Evolutionary conservation across 495 filamentous ascomycete species (phyloP).

Genomic region (Lentithecium fluviatile): DNA sequence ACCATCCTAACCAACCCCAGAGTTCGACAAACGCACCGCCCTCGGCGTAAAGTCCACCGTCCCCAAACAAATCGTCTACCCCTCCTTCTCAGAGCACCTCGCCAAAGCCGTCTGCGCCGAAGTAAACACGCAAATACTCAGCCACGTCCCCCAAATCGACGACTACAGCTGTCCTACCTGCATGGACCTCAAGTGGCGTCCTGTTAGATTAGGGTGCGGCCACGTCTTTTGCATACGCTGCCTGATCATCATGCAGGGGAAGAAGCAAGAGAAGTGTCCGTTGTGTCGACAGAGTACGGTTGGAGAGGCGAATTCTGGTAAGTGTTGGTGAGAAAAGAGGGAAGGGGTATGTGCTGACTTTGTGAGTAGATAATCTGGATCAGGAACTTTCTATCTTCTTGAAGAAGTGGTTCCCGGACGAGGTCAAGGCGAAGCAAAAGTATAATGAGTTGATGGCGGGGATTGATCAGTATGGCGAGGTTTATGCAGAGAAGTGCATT

Average conservation of each 20-base stretch:
- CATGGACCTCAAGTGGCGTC: conserved; percentile 63
- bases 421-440: conserved; percentile 62
- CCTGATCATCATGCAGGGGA: conserved; percentile 66
- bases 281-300: conserved; percentile 64
- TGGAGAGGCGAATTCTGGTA: conserved; percentile 57
- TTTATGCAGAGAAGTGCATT: conserved; percentile 43
- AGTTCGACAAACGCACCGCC: conserved; percentile 77
- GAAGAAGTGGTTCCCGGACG: conserved; percentile 67
- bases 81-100: conserved; percentile 55
- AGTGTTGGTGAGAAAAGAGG: conserved; percentile 24
- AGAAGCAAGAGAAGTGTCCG: conserved; percentile 59
- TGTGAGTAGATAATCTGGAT: conserved; percentile 58
- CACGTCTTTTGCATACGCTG: conserved; percentile 74
- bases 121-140: conserved; percentile 61
- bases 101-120: conserved; percentile 66
- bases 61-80: conserved; percentile 51
- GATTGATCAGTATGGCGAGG: conserved; percentile 54
- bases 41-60: conserved; percentile 58
- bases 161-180: conserved; percentile 77
- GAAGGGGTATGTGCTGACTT: neutral
- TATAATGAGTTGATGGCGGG: conserved; percentile 56
- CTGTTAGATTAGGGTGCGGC: conserved; percentile 61
- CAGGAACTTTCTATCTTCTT: conserved; percentile 57
- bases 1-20: conserved; percentile 43
- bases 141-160: conserved; percentile 65